Evolutionary conservation across 768 basidiomycete species (phyloP).

Genomic region (Erythrobasidium yunnanense): DNA sequence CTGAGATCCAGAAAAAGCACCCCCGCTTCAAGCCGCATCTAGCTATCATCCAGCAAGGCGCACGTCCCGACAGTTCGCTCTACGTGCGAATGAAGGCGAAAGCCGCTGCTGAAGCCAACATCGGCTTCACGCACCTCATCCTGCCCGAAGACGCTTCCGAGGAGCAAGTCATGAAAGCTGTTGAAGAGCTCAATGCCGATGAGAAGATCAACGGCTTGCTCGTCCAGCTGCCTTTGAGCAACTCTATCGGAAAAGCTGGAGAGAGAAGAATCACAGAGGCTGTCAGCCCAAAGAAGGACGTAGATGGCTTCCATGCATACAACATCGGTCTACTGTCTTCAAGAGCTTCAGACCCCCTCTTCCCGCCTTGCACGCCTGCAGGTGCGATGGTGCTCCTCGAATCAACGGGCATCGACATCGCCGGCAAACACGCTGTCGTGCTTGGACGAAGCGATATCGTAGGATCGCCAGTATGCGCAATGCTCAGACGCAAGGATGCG

Average conservation of each 20-base stretch:
- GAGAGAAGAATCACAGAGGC: slow-evolving; percentile 90
- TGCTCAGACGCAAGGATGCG: slow-evolving; percentile 79
- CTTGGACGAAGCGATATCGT: slow-evolving; percentile 97
- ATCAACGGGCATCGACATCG: slow-evolving; percentile 63
- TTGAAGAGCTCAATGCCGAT: slow-evolving; percentile 73
- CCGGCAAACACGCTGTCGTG: slow-evolving; percentile 75
- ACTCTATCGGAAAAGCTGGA: slow-evolving; percentile 65
- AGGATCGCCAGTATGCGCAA: slow-evolving; percentile 82
- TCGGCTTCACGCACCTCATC: slow-evolving; percentile 68
- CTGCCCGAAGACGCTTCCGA: slow-evolving; percentile 53
- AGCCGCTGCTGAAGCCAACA: slow-evolving; percentile 86
- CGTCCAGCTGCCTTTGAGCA: slow-evolving; percentile 86
- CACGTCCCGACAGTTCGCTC: slow-evolving; percentile 73
- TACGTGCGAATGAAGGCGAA: slow-evolving; percentile 98
- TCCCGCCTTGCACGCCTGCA: slow-evolving; percentile 88
- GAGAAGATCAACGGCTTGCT: slow-evolving; percentile 74
- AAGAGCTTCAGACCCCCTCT: slow-evolving; percentile 75
- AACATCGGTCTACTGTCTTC: slow-evolving; percentile 93
- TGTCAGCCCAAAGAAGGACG: slow-evolving; percentile 84
- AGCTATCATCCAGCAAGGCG: slow-evolving; percentile 86
- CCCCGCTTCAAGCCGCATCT: slow-evolving; percentile 87
- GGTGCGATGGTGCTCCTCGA: slow-evolving; percentile 85
- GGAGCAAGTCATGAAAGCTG: slow-evolving; percentile 62
- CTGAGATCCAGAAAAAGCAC: slow-evolving; percentile 52
- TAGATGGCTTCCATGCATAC: slow-evolving; percentile 97